These are phyloP conservation scores for Hyphopichia fennica DNA, from an alignment of 1,139 yeast species.

Conservation along the genomic window DNA sequence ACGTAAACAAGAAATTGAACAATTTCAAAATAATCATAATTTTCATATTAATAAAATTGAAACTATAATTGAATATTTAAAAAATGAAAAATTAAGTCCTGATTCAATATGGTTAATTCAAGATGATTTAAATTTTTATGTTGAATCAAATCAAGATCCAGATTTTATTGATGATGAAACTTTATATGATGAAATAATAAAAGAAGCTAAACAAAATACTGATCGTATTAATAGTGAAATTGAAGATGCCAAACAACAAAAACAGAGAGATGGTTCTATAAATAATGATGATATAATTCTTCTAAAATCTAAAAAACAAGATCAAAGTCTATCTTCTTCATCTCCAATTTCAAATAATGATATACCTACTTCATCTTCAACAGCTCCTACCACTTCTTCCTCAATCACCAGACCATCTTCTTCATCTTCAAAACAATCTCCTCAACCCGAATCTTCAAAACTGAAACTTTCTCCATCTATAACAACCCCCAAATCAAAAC, in stretches of 20 bases:
- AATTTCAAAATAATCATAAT: conserved; percentile 32
- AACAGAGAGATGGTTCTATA: background rate
- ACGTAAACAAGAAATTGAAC: conserved; percentile 44
- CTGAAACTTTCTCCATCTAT: background rate
- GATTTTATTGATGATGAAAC: conserved; percentile 40
- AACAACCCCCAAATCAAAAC: conserved; percentile 3
- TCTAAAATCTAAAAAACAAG: conserved; percentile 3
- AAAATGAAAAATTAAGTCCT: conserved; percentile 28
- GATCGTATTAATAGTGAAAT: conserved; percentile 2
- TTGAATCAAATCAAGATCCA: conserved; percentile 41
- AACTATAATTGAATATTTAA: conserved; percentile 31
- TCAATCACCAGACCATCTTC: conserved; percentile 5
- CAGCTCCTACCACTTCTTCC: conserved; percentile 6
- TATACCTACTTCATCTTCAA: background rate
- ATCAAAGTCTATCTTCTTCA: conserved; percentile 1
- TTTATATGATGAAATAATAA: conserved; percentile 44
- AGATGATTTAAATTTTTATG: conserved; percentile 41
- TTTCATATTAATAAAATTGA: conserved; percentile 43
- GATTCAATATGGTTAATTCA: conserved; percentile 37
- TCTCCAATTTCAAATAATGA: conserved; percentile 1
- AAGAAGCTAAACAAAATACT: conserved; percentile 8
- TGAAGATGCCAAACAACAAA: background rate
- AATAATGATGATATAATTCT: conserved; percentile 1
- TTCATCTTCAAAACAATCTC: background rate
- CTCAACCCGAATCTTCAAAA: conserved; percentile 1